Conservation (phyloP, 2,329 filamentous ascomycete genomes). For the Claviceps quebecensis region DNA sequence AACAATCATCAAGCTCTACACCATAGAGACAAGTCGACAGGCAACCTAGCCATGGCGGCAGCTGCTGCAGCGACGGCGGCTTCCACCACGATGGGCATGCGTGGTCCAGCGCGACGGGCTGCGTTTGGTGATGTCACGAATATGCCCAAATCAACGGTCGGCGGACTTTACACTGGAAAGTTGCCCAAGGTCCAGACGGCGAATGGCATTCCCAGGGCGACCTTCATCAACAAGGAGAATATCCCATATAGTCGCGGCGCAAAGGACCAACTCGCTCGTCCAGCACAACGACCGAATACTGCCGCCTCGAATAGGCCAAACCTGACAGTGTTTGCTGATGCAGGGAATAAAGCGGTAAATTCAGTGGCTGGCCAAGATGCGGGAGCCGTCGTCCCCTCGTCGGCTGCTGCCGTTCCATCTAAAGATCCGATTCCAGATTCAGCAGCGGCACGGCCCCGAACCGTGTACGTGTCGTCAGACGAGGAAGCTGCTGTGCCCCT, state of each 20-base stretch:
- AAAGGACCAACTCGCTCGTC: conserved; percentile 25
- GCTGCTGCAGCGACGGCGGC: conserved; percentile 4
- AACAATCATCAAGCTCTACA: conserved; percentile 47
- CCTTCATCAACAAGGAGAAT: conserved; percentile 32
- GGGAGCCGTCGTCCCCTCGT: neutral
- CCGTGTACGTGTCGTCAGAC: conserved; percentile 2
- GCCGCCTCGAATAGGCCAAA: conserved; percentile 1
- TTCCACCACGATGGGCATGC: conserved; percentile 16
- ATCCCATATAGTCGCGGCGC: conserved; percentile 8
- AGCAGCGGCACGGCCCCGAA: conserved; percentile 1
- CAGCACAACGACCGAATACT: conserved; percentile 18
- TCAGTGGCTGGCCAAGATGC: conserved; percentile 4
- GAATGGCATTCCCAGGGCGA: conserved; percentile 12
- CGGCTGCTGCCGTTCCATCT: neutral
- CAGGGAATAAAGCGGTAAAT: conserved; percentile 11
- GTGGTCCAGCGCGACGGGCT: conserved; percentile 51
- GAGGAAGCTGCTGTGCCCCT: conserved; percentile 1
- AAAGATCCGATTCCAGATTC: neutral
- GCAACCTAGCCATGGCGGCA: conserved; percentile 32
- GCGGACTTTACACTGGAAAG: conserved; percentile 22
- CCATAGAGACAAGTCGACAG: conserved; percentile 69
- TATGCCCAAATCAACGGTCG: conserved; percentile 27
- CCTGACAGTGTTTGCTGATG: neutral
- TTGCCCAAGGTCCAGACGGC: conserved; percentile 17
- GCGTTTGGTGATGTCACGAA: conserved; percentile 79